Evolutionary conservation across 306 rosid genomes (phyloP), one percentile per base, ranked within the genome.

Genomic region (Erythrophleum fordii): DNA sequence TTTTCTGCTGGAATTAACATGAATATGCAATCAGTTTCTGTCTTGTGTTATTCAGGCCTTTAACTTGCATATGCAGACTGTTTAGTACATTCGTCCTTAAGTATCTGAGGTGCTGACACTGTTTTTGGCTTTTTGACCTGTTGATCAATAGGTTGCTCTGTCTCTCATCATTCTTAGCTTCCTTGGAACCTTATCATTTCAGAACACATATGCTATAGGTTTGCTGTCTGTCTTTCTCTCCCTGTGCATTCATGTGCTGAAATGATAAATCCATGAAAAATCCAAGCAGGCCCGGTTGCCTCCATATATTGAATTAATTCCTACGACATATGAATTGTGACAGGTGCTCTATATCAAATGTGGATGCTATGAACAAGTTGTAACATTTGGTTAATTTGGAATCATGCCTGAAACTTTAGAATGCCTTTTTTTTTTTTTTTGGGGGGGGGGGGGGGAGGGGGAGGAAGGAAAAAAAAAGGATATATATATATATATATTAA

Each of bases 171-270:
- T 86, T 85, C 87, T 93, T 39, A 87, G 96, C 92, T 88, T 88
- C 87, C 79, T 93, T 76, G 97, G 97, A 78, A 80, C 87, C 46
- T 62, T 95, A 84, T 89, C 98, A 71, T 84, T 90, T 64, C 92
- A 81, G 80, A 90, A 78, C 75, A 49, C 91, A 56, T 95, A 83
- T 78, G 83, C 85, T 29, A 86, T 86, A 88, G 99, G 99, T 93
- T 58, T 75, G 82, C 69, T 66, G 64, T 76, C 86, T 73, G 80
- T 82, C 82, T 78, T 73, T 60, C 71, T n/a, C 86, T 46, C 73
- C 60, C 73, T 64, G 56, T 53, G 17, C 77, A 59, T 85, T 56
- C 53, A 48, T 72, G 73, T 22, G 11, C 71, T 16, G 17, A 69
- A 42, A 49, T 37, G 78, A 37, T 51, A 58, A 44, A 49, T 58